Conservation (phyloP, 148 eudicot species). For the Silene conica region DNA sequence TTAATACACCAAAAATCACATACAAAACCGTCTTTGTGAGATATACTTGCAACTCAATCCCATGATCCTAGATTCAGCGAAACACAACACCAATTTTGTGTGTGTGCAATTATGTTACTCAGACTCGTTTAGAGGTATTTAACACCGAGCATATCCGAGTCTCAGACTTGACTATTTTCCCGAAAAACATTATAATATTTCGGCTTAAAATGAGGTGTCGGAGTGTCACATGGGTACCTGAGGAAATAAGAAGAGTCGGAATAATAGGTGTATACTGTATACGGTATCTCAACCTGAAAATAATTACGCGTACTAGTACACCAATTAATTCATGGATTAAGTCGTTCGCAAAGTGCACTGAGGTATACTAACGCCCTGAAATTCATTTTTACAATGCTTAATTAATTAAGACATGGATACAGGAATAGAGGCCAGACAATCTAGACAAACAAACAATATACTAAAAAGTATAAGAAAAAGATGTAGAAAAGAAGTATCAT, state of each 20-base stretch:
- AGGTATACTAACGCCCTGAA: not conserved
- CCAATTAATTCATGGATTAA: not conserved
- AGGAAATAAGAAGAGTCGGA: too few species aligned
- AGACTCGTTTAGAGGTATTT: too few species aligned
- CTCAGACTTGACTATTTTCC: too few species aligned
- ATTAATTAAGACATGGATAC: not conserved
- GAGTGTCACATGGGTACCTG: too few species aligned
- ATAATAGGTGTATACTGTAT: too few species aligned
- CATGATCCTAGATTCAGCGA: not conserved
- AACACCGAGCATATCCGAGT: too few species aligned
- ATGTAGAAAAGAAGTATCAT: not conserved
- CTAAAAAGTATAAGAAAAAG: not conserved
- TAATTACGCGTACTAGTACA: not conserved
- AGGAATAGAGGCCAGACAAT: not conserved
- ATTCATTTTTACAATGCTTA: not conserved
- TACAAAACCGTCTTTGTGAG: not conserved
- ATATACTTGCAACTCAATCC: not conserved
- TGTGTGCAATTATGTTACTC: not conserved
- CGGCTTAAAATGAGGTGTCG: too few species aligned
- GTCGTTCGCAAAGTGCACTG: not conserved
- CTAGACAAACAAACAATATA: not conserved
- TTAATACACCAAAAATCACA: not conserved
- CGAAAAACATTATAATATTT: too few species aligned
- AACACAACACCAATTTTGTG: not conserved
- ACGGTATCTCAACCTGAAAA: too few species aligned